Conservation (phyloP, 441 rosid genomes). For the Populus trichocarpa region DNA sequence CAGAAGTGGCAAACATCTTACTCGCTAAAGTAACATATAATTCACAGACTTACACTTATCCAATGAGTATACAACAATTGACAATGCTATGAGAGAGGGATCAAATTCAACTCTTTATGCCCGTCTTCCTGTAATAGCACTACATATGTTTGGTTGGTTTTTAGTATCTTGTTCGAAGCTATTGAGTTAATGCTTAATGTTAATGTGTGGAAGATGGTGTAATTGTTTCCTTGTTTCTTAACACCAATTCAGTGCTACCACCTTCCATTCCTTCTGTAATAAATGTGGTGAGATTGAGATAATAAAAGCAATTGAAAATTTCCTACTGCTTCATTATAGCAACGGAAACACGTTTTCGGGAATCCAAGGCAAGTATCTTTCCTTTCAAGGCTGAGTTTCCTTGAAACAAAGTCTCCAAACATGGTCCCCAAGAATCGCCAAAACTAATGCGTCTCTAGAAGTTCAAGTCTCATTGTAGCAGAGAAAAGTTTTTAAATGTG, state of each 20-base stretch:
- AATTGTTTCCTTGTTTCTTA: background rate
- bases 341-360: background rate
- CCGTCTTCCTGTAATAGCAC: background rate
- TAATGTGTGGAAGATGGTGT: background rate
- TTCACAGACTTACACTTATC: constrained; percentile 52
- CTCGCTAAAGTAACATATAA: constrained; percentile 53
- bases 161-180: background rate
- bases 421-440: background rate
- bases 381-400: background rate
- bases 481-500: background rate
- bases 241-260: background rate
- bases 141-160: background rate
- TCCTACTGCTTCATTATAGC: background rate
- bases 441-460: background rate
- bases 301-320: background rate
- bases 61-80: constrained; percentile 68
- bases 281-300: background rate
- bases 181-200: background rate
- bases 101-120: background rate
- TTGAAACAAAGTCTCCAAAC: background rate
- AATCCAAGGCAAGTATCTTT: background rate
- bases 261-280: background rate
- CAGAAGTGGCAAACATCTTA: constrained; percentile 59
- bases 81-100: constrained; percentile 32
- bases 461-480: background rate